Evolutionary conservation across 345 rosid genomes (phyloP), one percentile per base, ranked within the genome.

Genomic region (Bruguiera parviflora): DNA sequence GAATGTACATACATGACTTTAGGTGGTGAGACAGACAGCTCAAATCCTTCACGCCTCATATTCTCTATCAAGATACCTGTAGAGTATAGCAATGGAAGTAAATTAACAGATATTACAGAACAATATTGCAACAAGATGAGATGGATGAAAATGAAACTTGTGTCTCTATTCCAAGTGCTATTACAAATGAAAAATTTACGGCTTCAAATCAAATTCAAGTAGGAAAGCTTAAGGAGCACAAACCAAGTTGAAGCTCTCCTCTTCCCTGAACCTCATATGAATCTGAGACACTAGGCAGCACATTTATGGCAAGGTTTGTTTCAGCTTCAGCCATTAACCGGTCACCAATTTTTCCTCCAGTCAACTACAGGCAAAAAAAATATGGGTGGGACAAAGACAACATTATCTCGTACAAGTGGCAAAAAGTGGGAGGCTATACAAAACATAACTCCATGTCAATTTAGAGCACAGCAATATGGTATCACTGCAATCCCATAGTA

Each of bases 231-330:
- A 53, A 68, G 49, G 71, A 56, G 60, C 63, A 77, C 87, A 73
- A 51, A 95, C 99, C 99, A 49, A 95, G 91, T 86, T 95, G 99
- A 80, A 95, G 98, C 81, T 92, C 98, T 71, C 99, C 99, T 75
- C 98, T 88, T 63, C 99, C 98, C 75, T 95, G 98, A 73, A 95
- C 99, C 81, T 95, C 98, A 77, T 71, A 92, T 46, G 99, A 82
- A 65, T 95, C 99, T 71, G 94, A 83, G 71, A 89, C 37, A 68
- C 92, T 92, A 31, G 98, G 98, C 76, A 92, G 82, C 57, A 92
- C 96, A 81, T 95, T 92, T 68, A 92, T 92, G 70, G 99, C 97
- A 77, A 95, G 96, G 75, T 92, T 95, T 61, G 98, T 95, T 91
- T 95, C 98, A 74, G 98, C 88, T 82, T 95, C 99, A 65, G 98